These are phyloP conservation scores for Penicillium oxalicum DNA, from an alignment of 2,329 filamentous ascomycete species.

Conservation along the genomic window DNA sequence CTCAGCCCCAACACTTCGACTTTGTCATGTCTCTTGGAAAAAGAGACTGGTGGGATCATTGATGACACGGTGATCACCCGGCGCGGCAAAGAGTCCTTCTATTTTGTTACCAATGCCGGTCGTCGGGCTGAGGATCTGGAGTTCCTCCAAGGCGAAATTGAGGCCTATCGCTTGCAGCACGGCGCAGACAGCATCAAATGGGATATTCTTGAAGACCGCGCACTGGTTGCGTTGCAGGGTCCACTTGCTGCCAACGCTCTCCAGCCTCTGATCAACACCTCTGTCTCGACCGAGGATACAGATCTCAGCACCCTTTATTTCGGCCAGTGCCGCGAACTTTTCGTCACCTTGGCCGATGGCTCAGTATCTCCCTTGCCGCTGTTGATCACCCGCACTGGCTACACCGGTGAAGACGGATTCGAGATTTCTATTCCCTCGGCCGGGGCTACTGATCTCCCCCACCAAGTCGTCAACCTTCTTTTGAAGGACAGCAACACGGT, in stretches of 20 bases:
- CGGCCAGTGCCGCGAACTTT: constrained; percentile 64
- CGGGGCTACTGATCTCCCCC: constrained; percentile 47
- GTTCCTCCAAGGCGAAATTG: constrained; percentile 67
- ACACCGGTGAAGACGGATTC: constrained; percentile 97
- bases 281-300: constrained; percentile 39
- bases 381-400: constrained; percentile 81
- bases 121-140: constrained; percentile 81
- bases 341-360: constrained; percentile 55
- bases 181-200: constrained; percentile 55
- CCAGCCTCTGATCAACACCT: constrained; percentile 52
- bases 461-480: constrained; percentile 60
- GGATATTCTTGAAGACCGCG: constrained; percentile 65
- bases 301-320: constrained; percentile 71
- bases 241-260: constrained; percentile 69
- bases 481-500: constrained; percentile 61
- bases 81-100: constrained; percentile 68
- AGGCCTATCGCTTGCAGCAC: constrained; percentile 51
- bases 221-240: constrained; percentile 84
- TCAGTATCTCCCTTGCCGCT: constrained; percentile 49
- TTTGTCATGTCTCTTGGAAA: constrained; percentile 76
- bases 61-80: constrained; percentile 90
- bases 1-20: constrained; percentile 66
- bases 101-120: constrained; percentile 91
- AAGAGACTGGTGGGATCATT: constrained; percentile 78
- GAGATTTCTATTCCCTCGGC: constrained; percentile 78